Evolutionary conservation across 2,329 filamentous ascomycete species (phyloP), one percentile per base, ranked within the genome.

Genomic region (Trichoderma brevicompactum): DNA sequence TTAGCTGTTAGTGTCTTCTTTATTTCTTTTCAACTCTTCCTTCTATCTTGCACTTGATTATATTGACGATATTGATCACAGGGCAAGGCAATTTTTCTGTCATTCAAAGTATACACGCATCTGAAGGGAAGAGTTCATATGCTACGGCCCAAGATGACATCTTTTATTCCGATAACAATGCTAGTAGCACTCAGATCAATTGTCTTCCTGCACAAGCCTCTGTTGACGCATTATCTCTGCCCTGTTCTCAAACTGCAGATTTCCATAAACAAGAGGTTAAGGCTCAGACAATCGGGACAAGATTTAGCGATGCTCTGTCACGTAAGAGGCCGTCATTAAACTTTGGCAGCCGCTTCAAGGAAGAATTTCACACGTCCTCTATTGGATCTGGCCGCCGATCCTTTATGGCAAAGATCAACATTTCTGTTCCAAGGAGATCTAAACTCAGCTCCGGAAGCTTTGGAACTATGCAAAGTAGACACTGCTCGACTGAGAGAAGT

Each of bases 261-360:
- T 78, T 78, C 44, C 70, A 71, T 28, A 75, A 76, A 32, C 75
- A 76, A 56, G 79, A 81, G 61, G 32, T 70, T 8, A 79, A 81
- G 69, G 72, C 79, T 12, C 71, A 66, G 43, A 77, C 76, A 1
- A 76, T 82, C 19, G 73, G 79, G 60, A 77, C 77, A 64, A 74
- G 79, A n/a, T 81, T 82, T 59, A 74, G 74, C 12, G 69, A 77
- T n/a, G 71, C 73, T 5, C 65, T 76, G 2, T 54, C 74, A 13
- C 73, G 72, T 3, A 75, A 72, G 34, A 75, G 75, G 41, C 71
- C 70, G 2, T 70, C 70, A 2, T 61, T 67, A n/a, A 73, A 71
- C 10, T 65, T 78, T 1, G 68, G 68, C 52, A 81, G 78, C 67
- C 79, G 74, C 19, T 83, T 82, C 68, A 74, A 70, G 9, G 80